Conservation (phyloP, 1,139 yeast species). For the Candida pseudoviswanathii region DNA sequence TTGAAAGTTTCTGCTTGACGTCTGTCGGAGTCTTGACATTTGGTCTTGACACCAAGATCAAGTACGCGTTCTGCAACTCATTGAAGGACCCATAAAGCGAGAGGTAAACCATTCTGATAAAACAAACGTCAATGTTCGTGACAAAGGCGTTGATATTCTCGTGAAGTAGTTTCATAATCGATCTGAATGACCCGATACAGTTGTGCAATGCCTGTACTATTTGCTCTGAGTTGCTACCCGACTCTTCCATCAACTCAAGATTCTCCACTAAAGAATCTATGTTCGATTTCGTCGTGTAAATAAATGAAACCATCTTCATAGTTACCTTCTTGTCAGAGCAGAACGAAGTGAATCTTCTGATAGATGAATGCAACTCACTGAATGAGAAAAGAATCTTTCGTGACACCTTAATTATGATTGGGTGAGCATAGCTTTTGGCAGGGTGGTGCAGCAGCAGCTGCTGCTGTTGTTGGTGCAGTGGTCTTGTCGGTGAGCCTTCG, state of each 20-base stretch:
- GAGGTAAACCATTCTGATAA: slow-evolving; percentile 71
- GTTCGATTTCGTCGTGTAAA: slow-evolving; percentile 58
- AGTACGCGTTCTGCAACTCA: slow-evolving; percentile 77
- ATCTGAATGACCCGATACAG: slow-evolving; percentile 51
- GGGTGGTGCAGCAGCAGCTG: background rate
- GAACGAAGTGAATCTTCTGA: slow-evolving; percentile 66
- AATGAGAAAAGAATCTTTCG: slow-evolving; percentile 60
- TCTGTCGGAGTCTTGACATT: slow-evolving; percentile 15
- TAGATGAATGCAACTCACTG: slow-evolving; percentile 70
- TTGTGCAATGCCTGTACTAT: slow-evolving; percentile 33
- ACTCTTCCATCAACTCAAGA: slow-evolving; percentile 58
- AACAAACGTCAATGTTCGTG: slow-evolving; percentile 63
- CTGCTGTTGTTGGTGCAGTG: background rate
- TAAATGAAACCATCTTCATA: slow-evolving; percentile 55
- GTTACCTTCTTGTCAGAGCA: slow-evolving; percentile 66
- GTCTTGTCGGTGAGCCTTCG: slow-evolving; percentile 14
- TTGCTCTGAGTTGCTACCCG: slow-evolving; percentile 31
- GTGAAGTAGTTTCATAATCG: slow-evolving; percentile 50
- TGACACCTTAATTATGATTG: slow-evolving; percentile 50
- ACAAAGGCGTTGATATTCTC: slow-evolving; percentile 52
- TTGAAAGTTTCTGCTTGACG: slow-evolving; percentile 29
- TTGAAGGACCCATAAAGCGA: slow-evolving; percentile 72
- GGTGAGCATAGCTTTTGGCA: slow-evolving; percentile 20
- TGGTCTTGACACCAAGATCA: slow-evolving; percentile 45
- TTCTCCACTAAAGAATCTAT: slow-evolving; percentile 62